Evolutionary conservation across 306 rosid species (phyloP), one percentile per base, ranked within the genome.

Genomic region (Elaeagnus macrophylla): DNA sequence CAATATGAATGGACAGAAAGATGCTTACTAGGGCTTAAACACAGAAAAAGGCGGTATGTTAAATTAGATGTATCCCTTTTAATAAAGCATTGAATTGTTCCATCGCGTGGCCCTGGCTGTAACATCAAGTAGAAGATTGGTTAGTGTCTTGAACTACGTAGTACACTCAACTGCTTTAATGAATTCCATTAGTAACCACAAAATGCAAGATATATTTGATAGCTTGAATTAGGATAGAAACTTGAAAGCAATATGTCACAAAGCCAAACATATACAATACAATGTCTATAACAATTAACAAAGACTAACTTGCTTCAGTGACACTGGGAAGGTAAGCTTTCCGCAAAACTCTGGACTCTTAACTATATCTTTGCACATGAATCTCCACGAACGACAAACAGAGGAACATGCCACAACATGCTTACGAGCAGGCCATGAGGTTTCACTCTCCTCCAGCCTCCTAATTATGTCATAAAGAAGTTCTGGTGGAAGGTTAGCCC

Each of bases 401-500:
- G 94, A 77, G 51, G 96, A 79, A 69, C 89, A 88, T 32, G 96
- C 89, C 59, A 88, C 94, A 37, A 88, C 96, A 13, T 88, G 62
- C 81, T 67, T 88, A 38, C 94, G 83, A 39, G 89, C 67, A 37
- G 94, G 96, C 96, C 96, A 88, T 0, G 70, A 67, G 51, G 62
- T 88, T 80, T 88, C 96, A 62, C 89, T 88, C 76, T 81, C 89
- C 75, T 87, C 96, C 59, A 88, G 67, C 75, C 94, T 76, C 61
- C 82, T 79, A 66, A 88, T 82, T 56, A 88, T 81, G 54, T 88
- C 96, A 52, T 71, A 75, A 41, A 88, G 72, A 57, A 88, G 75
- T 64, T 88, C 96, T 0, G 83, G 87, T 15, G 96, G 96, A 47
- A 88, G 77, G 66, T 74, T 84, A 12, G 89, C 96, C 96, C 96